Conservation (phyloP, 2,329 filamentous ascomycete genomes). For the Elsinoe necatrix region DNA sequence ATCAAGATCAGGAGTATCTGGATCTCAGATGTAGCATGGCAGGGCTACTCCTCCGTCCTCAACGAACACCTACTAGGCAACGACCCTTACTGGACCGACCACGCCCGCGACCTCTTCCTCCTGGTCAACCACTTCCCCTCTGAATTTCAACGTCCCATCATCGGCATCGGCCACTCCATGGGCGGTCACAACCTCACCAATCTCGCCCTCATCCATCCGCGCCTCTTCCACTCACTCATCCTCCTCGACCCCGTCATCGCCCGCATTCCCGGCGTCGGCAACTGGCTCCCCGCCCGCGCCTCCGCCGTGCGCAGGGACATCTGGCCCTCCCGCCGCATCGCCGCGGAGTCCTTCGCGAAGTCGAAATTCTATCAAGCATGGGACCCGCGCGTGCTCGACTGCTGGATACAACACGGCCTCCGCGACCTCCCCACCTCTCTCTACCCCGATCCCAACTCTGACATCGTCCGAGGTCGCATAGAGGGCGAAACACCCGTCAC, state of each 20-base stretch:
- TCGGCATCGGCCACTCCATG: conserved; percentile 85
- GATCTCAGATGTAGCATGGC: conserved; percentile 82
- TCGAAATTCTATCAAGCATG: conserved; percentile 72
- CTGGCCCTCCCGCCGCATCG: conserved; percentile 70
- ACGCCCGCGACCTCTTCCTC: conserved; percentile 73
- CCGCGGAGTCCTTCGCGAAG: conserved; percentile 56
- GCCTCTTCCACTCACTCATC: conserved; percentile 65
- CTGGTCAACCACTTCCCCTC: conserved; percentile 76
- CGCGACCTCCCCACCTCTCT: conserved; percentile 59
- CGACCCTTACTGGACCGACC: conserved; percentile 86
- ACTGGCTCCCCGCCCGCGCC: conserved; percentile 40
- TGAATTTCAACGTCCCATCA: conserved; percentile 69
- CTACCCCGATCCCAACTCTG: conserved; percentile 37
- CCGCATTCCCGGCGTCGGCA: conserved; percentile 31
- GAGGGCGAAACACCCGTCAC: conserved; percentile 48
- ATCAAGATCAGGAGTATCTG: conserved; percentile 73
- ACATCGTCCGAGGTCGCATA: conserved; percentile 9
- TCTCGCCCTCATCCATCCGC: conserved; percentile 67
- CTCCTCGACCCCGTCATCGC: conserved; percentile 80
- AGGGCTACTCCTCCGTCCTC: conserved; percentile 68
- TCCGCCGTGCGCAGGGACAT: conserved; percentile 67
- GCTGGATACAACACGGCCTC: conserved; percentile 66
- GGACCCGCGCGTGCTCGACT: conserved; percentile 71
- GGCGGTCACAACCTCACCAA: conserved; percentile 67
- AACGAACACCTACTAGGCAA: conserved; percentile 73